Evolutionary conservation across 129 eudicot species (phyloP).

Genomic region (Flaveria linearis): DNA sequence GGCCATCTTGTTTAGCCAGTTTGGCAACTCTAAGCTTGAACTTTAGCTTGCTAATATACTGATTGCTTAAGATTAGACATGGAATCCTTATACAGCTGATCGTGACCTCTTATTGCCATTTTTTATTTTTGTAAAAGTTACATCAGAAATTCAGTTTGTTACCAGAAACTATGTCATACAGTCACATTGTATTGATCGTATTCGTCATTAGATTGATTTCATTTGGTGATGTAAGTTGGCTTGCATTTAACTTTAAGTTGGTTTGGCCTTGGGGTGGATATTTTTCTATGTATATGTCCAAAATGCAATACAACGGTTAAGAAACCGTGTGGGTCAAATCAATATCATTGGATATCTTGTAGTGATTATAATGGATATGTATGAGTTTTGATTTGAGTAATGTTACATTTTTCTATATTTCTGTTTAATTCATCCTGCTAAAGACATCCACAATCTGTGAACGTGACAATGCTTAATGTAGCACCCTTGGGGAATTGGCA

Average conservation of each 20-base stretch:
- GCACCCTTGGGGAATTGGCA: neutral
- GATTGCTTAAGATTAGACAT: neutral
- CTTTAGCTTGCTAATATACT: conserved; percentile 40
- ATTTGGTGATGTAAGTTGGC: neutral
- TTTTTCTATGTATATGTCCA: neutral
- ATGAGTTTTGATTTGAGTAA: neutral
- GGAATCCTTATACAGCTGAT: conserved; percentile 2
- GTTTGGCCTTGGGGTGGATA: neutral
- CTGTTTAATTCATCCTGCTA: neutral
- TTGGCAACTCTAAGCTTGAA: conserved; percentile 71
- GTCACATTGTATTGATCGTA: conserved; percentile 9
- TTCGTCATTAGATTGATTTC: conserved; percentile 16
- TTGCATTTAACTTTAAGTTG: conserved; percentile 1
- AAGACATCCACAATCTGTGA: neutral
- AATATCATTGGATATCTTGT: neutral
- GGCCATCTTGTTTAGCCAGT: conserved; percentile 88
- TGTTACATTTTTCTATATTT: neutral
- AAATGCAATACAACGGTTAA: neutral
- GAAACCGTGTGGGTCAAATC: neutral
- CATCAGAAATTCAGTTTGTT: conserved; percentile 14
- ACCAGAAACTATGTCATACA: conserved; percentile 11
- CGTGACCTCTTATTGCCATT: neutral
- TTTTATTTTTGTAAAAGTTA: conserved; percentile 5
- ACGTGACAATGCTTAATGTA: neutral
- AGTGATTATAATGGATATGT: neutral